Evolutionary conservation across 2,329 filamentous ascomycete species (phyloP).

Genomic region (Chaetomium olivaceum): DNA sequence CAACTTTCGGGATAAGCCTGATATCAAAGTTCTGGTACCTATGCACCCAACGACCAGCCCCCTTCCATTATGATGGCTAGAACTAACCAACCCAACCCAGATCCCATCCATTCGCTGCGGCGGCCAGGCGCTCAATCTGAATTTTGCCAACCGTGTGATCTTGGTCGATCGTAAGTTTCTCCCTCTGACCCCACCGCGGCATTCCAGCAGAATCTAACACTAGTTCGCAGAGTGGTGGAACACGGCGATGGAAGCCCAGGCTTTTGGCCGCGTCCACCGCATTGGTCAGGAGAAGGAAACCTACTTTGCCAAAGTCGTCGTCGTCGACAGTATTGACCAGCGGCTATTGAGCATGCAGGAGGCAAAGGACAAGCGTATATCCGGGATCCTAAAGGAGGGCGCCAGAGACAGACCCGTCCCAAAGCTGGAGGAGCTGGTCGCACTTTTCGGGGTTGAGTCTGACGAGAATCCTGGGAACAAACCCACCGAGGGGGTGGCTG

Average conservation of each 20-base stretch:
- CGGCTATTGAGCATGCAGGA: slow-evolving; percentile 57
- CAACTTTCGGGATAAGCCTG: slow-evolving; percentile 25
- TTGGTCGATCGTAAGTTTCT: slow-evolving; percentile 44
- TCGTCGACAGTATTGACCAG: slow-evolving; percentile 59
- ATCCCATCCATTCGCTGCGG: slow-evolving; percentile 41
- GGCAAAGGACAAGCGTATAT: slow-evolving; percentile 52
- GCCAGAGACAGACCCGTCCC: background rate
- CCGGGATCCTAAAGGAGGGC: slow-evolving; percentile 32
- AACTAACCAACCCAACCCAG: slow-evolving; percentile 29
- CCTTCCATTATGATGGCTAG: no score
- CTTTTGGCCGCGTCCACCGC: slow-evolving; percentile 59
- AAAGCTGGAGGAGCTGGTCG: background rate
- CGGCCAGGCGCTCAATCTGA: slow-evolving; percentile 45
- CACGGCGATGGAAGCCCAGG: slow-evolving; percentile 60
- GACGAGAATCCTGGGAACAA: background rate
- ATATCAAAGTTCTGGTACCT: slow-evolving; percentile 41
- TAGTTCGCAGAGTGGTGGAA: slow-evolving; percentile 59
- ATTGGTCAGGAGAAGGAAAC: slow-evolving; percentile 65
- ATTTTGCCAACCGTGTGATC: slow-evolving; percentile 53
- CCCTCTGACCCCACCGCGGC: background rate
- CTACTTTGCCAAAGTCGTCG: slow-evolving; percentile 56
- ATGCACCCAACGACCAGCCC: background rate
- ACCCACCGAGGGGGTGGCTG: background rate
- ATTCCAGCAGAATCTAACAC: background rate
- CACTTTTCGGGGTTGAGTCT: background rate